A percentile compares a stretch with the other conserved stretches of the same genome.
Evolutionary conservation across 257 asterid genomes (phyloP).

Genomic region (Haberlea rhodopensis): DNA sequence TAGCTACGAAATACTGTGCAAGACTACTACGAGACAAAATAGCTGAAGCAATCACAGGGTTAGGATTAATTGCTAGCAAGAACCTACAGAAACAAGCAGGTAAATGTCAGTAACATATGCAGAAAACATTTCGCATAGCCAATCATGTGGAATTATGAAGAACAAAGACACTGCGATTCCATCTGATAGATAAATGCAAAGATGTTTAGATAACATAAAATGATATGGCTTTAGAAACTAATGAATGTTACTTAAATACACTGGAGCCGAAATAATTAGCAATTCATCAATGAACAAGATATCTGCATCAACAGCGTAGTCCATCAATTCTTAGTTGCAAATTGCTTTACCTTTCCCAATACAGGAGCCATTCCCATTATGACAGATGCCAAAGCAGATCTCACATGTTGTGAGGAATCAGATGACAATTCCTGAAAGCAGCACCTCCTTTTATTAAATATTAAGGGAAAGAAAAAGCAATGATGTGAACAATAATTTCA

Average conservation of each 20-base stretch:
- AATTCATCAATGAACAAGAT: no score
- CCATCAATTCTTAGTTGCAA: conserved; percentile 3
- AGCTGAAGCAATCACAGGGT: no score
- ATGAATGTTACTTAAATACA: neutral
- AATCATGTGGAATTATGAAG: neutral
- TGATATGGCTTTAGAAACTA: neutral
- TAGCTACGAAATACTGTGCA: no score
- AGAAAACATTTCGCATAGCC: neutral
- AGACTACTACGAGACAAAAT: no score
- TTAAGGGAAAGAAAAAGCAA: conserved; percentile 16
- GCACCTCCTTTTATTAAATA: conserved; percentile 19
- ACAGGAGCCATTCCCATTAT: conserved; percentile 99
- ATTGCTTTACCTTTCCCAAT: conserved; percentile 61
- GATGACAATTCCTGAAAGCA: conserved; percentile 76
- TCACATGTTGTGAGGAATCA: conserved; percentile 92
- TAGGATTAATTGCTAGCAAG: no score
- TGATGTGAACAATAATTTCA: conserved; percentile 17
- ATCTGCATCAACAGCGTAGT: neutral
- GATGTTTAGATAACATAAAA: neutral
- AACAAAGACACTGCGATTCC: neutral
- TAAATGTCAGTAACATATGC: neutral
- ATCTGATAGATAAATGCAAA: neutral
- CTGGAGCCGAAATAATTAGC: neutral
- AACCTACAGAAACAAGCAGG: neutral
- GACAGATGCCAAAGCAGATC: conserved; percentile 92